These are phyloP conservation scores for Cadophora malorum DNA, from an alignment of 2,329 filamentous ascomycete genomes.

Conservation along the genomic window DNA sequence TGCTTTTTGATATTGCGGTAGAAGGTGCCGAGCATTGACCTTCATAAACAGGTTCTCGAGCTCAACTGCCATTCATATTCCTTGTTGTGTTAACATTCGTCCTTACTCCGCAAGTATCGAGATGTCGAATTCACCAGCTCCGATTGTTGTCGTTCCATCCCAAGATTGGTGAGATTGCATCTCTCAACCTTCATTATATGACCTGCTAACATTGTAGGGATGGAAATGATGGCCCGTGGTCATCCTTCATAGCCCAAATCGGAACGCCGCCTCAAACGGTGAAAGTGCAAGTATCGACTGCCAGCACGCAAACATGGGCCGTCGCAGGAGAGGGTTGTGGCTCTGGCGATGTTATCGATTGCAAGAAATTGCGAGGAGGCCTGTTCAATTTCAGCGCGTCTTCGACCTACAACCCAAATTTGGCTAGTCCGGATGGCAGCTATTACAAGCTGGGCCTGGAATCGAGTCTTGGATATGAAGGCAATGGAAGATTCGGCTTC, in stretches of 20 bases:
- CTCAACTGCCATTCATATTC: too few species aligned
- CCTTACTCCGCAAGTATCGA: too few species aligned
- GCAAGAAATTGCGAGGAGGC: constrained; percentile 63
- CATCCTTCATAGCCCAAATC: constrained; percentile 65
- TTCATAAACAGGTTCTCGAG: too few species aligned
- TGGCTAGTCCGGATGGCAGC: constrained; percentile 47
- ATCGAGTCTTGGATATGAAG: constrained; percentile 26
- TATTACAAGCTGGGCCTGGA: constrained; percentile 33
- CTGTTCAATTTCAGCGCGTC: constrained; percentile 62
- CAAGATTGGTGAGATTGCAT: constrained; percentile 33
- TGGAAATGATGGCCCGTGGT: constrained; percentile 74
- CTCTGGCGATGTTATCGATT: constrained; percentile 48
- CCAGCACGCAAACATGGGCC: constrained; percentile 72
- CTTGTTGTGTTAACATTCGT: too few species aligned
- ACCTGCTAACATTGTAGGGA: too few species aligned
- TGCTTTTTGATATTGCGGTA: too few species aligned
- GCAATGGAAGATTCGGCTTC: constrained; percentile 34
- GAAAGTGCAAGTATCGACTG: constrained; percentile 66
- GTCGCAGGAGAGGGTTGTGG: constrained; percentile 62
- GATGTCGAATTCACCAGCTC: constrained; percentile 22
- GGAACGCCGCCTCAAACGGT: constrained; percentile 59
- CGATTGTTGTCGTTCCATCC: constrained; percentile 30
- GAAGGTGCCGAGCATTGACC: too few species aligned
- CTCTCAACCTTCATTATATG: neutral
- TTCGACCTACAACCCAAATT: constrained; percentile 55